Percentiles rank a stretch among this genome's conserved stretches.
phyloP scores from a whole-genome alignment of 108 stramenopile genomes.

The Cylindrotheca closterium region DNA sequence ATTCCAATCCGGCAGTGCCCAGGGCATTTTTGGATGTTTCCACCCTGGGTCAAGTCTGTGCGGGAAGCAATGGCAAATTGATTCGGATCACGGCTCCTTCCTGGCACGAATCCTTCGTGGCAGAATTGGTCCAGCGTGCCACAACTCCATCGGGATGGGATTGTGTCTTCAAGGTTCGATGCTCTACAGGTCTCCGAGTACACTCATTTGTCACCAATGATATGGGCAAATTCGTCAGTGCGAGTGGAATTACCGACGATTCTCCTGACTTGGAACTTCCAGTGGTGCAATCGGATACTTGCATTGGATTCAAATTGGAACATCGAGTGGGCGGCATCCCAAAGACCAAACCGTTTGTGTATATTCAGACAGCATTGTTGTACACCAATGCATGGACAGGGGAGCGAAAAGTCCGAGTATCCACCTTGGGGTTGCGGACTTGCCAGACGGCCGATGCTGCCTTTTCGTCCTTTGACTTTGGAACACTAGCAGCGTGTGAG shows the following conservation, averaged over 20 bases:
- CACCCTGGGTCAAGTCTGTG: conserved; percentile 70
- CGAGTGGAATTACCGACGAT: conserved; percentile 10
- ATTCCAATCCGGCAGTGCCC: conserved; percentile 43
- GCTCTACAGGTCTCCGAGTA: conserved; percentile 69
- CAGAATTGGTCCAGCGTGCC: conserved; percentile 45
- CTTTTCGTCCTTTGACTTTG: conserved; percentile 63
- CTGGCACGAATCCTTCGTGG: conserved; percentile 50
- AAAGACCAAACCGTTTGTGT: conserved; percentile 45
- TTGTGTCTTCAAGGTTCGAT: conserved; percentile 81
- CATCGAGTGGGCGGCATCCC: conserved; percentile 76
- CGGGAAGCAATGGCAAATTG: conserved; percentile 64
- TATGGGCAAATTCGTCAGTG: conserved; percentile 3
- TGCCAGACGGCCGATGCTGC: conserved; percentile 40
- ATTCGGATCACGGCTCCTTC: conserved; percentile 43
- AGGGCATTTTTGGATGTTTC: conserved; percentile 68
- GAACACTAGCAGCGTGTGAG: conserved; percentile 47
- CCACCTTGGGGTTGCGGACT: conserved; percentile 67
- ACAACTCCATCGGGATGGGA: conserved; percentile 43
- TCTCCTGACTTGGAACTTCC: conserved; percentile 65
- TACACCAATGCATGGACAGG: conserved; percentile 72
- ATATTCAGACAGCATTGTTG: conserved; percentile 75
- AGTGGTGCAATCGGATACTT: conserved; percentile 58
- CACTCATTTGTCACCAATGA: conserved; percentile 39
- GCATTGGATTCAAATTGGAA: conserved; percentile 64
- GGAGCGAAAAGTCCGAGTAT: conserved; percentile 73